phyloP scores from a whole-genome alignment of 2,329 filamentous ascomycete genomes.

The Lecanicillium sp. region DNA sequence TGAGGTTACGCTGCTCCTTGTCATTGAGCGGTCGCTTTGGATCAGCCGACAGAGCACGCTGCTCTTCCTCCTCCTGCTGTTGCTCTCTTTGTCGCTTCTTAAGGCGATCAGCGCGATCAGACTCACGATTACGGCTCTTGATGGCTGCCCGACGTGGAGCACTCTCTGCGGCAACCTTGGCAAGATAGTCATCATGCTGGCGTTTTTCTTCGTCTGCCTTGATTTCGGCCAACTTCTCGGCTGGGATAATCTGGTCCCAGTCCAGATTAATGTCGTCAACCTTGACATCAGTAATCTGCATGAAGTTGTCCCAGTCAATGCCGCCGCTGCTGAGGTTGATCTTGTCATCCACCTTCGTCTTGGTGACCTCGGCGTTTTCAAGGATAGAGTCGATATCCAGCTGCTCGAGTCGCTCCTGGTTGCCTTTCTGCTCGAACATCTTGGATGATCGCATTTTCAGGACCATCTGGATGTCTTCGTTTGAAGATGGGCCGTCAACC shows the following conservation, averaged over 20 bases:
- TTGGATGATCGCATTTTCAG: slow-evolving; percentile 97
- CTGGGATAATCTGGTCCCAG: slow-evolving; percentile 98
- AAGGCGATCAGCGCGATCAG: slow-evolving; percentile 58
- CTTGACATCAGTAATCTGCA: slow-evolving; percentile 97
- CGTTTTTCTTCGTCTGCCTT: slow-evolving; percentile 84
- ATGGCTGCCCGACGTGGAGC: slow-evolving; percentile 70
- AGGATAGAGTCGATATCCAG: slow-evolving; percentile 96
- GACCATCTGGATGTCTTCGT: slow-evolving; percentile 92
- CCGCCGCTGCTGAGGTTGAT: slow-evolving; percentile 87
- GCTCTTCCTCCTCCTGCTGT: slow-evolving; percentile 65
- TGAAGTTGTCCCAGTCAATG: slow-evolving; percentile 81
- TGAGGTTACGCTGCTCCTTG: slow-evolving; percentile 87
- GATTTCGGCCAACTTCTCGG: slow-evolving; percentile 82
- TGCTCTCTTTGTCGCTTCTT: slow-evolving; percentile 62
- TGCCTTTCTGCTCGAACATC: slow-evolving; percentile 96
- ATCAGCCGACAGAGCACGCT: slow-evolving; percentile 67
- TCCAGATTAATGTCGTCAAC: slow-evolving; percentile 74
- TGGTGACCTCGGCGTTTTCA: slow-evolving; percentile 93
- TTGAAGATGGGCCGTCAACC: slow-evolving; percentile 77
- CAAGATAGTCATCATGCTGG: slow-evolving; percentile 75
- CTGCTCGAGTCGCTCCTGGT: slow-evolving; percentile 93
- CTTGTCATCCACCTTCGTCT: slow-evolving; percentile 90
- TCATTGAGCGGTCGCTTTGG: slow-evolving; percentile 85
- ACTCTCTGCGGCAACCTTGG: slow-evolving; percentile 75
- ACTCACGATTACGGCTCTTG: slow-evolving; percentile 50